Evolutionary conservation across 768 basidiomycete genomes (phyloP).

Genomic region (Podaxis mareebaensis): DNA sequence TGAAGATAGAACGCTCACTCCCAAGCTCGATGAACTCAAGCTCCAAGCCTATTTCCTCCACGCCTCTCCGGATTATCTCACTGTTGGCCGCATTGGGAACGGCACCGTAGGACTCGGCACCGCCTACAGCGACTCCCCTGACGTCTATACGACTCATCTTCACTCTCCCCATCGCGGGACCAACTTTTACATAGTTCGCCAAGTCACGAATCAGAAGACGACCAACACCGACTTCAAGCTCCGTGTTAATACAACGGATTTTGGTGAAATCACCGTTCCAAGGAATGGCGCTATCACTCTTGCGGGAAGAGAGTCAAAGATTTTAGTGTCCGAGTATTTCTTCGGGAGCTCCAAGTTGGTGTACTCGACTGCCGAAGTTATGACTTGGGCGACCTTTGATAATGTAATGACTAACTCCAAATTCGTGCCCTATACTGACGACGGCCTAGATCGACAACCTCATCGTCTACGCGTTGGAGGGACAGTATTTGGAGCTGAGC

Average conservation of each 20-base stretch:
- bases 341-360: conserved; percentile 54
- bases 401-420: conserved; percentile 17
- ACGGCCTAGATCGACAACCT: conserved; percentile 30
- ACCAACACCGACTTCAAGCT: conserved; percentile 44
- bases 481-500: conserved; percentile 34
- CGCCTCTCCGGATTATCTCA: conserved; percentile 61
- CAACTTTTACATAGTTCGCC: conserved; percentile 62
- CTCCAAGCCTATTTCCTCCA: conserved; percentile 65
- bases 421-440: not conserved
- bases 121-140: conserved; percentile 34
- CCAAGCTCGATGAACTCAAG: conserved; percentile 67
- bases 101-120: conserved; percentile 42
- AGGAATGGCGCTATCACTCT: conserved; percentile 47
- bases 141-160: conserved; percentile 53
- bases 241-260: conserved; percentile 47
- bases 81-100: conserved; percentile 63
- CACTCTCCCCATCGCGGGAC: conserved; percentile 52
- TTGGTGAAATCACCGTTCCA: conserved; percentile 41
- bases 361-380: conserved; percentile 62
- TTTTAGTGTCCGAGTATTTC: conserved; percentile 61
- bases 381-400: conserved; percentile 43
- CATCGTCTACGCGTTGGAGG: conserved; percentile 37
- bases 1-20: conserved; percentile 54
- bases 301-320: conserved; percentile 63
- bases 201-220: conserved; percentile 46